phyloP scores from a whole-genome alignment of 2,329 filamentous ascomycete species.

The Myriosclerotinia duriaeana region DNA sequence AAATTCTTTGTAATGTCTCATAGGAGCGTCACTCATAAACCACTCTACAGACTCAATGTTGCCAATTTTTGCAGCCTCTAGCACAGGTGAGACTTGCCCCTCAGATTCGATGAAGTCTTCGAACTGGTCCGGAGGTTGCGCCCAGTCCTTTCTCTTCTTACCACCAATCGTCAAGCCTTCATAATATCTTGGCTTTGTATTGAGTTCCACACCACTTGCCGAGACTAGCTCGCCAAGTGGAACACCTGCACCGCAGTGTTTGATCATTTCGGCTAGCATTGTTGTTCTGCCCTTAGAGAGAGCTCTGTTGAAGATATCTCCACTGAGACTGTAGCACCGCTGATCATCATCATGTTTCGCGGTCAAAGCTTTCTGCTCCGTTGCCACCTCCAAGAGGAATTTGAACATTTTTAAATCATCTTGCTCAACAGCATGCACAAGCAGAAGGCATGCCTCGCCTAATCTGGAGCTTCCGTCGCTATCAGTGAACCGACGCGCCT shows the following conservation, averaged over 20 bases:
- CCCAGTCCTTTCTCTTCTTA: slow-evolving; percentile 74
- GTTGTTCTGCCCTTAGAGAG: slow-evolving; percentile 52
- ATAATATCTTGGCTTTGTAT: slow-evolving; percentile 69
- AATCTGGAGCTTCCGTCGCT: slow-evolving; percentile 33
- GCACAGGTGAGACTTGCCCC: slow-evolving; percentile 55
- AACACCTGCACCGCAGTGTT: slow-evolving; percentile 64
- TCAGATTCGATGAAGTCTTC: slow-evolving; percentile 43
- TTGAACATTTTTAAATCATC: slow-evolving; percentile 36
- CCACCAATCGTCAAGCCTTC: slow-evolving; percentile 75
- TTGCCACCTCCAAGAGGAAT: slow-evolving; percentile 35
- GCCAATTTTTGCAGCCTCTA: slow-evolving; percentile 56
- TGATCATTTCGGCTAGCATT: slow-evolving; percentile 64
- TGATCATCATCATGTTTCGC: slow-evolving; percentile 32
- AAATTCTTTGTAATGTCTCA: slow-evolving; percentile 68
- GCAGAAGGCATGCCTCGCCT: neutral
- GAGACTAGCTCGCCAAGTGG: slow-evolving; percentile 66
- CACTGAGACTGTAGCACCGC: slow-evolving; percentile 37
- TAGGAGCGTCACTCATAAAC: slow-evolving; percentile 71
- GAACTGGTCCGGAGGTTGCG: slow-evolving; percentile 59
- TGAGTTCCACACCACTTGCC: slow-evolving; percentile 61
- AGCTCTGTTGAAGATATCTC: slow-evolving; percentile 46
- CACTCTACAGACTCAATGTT: slow-evolving; percentile 71
- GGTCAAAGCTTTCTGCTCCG: slow-evolving; percentile 33
- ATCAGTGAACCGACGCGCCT: slow-evolving; percentile 36
- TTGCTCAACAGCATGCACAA: slow-evolving; percentile 31